Conservation (phyloP, 2,329 filamentous ascomycete species). For the Nigrospora osmanthi region DNA sequence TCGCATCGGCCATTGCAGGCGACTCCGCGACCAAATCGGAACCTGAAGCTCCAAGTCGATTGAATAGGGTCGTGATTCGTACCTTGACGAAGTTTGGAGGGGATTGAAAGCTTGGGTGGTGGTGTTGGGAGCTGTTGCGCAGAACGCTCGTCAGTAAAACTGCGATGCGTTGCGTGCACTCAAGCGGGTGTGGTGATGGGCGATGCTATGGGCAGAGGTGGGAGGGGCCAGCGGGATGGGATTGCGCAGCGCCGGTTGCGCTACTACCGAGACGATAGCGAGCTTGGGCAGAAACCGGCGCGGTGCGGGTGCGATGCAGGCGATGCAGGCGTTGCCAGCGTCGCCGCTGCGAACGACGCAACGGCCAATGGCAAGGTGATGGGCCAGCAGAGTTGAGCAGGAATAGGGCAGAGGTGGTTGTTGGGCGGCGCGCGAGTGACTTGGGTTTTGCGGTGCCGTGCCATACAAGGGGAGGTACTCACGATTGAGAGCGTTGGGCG, state of each 20-base stretch:
- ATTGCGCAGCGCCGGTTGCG: no score
- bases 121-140: conserved; percentile 24
- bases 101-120: conserved; percentile 14
- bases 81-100: conserved; percentile 21
- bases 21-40: conserved; percentile 20
- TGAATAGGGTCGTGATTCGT: conserved; percentile 19
- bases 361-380: background rate
- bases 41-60: conserved; percentile 26
- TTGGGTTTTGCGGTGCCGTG: conserved; percentile 29
- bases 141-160: conserved; percentile 15
- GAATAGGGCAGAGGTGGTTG: background rate
- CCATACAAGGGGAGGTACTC: conserved; percentile 42
- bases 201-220: background rate
- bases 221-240: no score
- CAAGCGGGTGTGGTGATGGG: background rate
- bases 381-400: no score
- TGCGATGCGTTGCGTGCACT: background rate
- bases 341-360: background rate
- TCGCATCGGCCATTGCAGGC: conserved; percentile 32
- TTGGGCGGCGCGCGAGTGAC: conserved; percentile 21
- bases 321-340: no score
- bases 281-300: no score
- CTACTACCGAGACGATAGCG: no score
- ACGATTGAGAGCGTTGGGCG: conserved; percentile 31
- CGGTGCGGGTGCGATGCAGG: no score